Evolutionary conservation across 306 rosid genomes (phyloP).

Genomic region (Citrullus mucosospermus): DNA sequence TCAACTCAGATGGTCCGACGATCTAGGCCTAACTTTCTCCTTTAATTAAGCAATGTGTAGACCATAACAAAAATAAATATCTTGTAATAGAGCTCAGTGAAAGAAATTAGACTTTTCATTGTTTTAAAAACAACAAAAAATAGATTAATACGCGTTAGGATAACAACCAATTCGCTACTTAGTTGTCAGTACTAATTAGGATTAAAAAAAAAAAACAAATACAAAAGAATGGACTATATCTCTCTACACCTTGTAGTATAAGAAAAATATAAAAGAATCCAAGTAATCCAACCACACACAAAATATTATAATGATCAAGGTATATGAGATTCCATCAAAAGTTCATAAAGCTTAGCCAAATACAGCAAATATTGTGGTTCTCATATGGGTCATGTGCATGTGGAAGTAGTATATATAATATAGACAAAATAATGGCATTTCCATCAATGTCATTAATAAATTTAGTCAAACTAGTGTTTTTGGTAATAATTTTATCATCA

Average conservation of each 20-base stretch:
- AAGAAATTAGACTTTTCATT: background rate
- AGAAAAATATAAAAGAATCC: too few species aligned
- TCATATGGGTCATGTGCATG: background rate
- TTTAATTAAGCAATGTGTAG: too few species aligned
- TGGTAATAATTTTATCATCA: background rate
- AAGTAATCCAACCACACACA: background rate
- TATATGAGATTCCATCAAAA: background rate
- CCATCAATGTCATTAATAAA: background rate
- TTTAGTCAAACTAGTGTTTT: background rate
- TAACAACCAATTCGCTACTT: too few species aligned
- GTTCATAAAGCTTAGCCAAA: background rate
- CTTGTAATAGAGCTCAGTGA: too few species aligned
- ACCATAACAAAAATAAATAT: too few species aligned
- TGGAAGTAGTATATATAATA: background rate
- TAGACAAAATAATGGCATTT: slow-evolving; percentile 1
- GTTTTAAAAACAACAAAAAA: too few species aligned
- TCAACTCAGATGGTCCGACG: too few species aligned
- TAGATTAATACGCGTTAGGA: background rate
- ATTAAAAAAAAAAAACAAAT: too few species aligned
- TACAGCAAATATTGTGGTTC: background rate
- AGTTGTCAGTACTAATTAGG: background rate
- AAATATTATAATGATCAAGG: background rate
- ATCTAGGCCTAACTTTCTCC: too few species aligned
- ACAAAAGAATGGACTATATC: too few species aligned
- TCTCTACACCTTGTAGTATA: too few species aligned